Evolutionary conservation across 176 grass and related monocot species (phyloP).

Genomic region (Eremochloa ophiuroides): DNA sequence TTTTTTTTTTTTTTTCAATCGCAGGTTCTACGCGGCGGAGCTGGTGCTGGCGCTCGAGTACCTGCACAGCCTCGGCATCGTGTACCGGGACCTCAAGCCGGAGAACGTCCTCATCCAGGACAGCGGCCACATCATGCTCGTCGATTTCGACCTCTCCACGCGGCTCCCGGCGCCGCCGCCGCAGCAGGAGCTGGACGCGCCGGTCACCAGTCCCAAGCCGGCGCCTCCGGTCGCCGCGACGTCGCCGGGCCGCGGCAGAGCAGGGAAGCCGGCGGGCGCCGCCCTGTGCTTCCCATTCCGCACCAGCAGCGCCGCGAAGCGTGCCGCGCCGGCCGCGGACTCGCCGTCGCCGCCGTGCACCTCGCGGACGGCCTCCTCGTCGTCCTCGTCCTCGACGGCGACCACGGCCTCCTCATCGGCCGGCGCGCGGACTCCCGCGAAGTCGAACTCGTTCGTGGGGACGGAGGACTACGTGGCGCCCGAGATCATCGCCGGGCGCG

Average conservation of each 20-base stretch:
- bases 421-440: slow-evolving; percentile 32
- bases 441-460: slow-evolving; percentile 96
- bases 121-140: slow-evolving; percentile 78
- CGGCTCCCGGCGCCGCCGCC: slow-evolving; percentile 40
- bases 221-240: background rate
- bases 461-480: slow-evolving; percentile 99
- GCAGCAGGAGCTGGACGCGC: background rate
- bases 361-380: slow-evolving; percentile 38
- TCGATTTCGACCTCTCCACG: slow-evolving; percentile 92
- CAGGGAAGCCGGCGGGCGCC: background rate
- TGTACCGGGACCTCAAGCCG: slow-evolving; percentile 86
- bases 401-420: slow-evolving; percentile 25
- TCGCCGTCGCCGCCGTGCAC: slow-evolving; percentile 37
- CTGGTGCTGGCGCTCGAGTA: slow-evolving; percentile 70
- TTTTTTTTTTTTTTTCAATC: background rate
- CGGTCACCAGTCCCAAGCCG: background rate
- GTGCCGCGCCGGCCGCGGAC: background rate
- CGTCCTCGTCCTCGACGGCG: slow-evolving; percentile 26
- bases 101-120: slow-evolving; percentile 78
- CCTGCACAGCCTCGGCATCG: slow-evolving; percentile 76
- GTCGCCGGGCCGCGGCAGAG: slow-evolving; percentile 25
- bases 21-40: slow-evolving; percentile 79
- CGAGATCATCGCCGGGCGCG: slow-evolving; percentile 84
- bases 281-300: slow-evolving; percentile 36
- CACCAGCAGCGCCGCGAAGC: background rate